These are phyloP conservation scores for Penicillium sp. DNA, from an alignment of 2,329 filamentous ascomycete species.

Conservation along the genomic window DNA sequence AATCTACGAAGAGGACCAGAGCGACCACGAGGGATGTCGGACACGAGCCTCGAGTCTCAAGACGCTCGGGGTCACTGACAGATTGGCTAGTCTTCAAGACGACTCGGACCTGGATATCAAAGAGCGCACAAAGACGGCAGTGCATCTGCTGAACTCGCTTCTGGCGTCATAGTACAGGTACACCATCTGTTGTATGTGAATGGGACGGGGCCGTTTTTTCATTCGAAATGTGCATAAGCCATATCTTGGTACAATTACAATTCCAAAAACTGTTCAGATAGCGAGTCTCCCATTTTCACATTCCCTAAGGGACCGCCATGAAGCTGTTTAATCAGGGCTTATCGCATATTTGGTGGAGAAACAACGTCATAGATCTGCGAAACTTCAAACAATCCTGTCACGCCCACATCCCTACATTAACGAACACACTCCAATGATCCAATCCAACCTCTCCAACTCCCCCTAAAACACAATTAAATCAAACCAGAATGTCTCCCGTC, in stretches of 20 bases:
- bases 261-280: neutral
- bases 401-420: slow-evolving; percentile 3
- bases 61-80: slow-evolving; percentile 65
- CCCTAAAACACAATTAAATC: neutral
- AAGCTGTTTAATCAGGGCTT: slow-evolving; percentile 1
- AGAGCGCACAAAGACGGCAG: slow-evolving; percentile 75
- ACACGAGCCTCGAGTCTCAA: slow-evolving; percentile 66
- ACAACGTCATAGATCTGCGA: slow-evolving; percentile 18
- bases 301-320: neutral
- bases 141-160: slow-evolving; percentile 60
- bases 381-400: neutral
- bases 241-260: neutral
- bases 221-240: slow-evolving; percentile 3
- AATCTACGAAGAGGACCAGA: slow-evolving; percentile 71
- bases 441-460: neutral
- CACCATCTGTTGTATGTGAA: neutral
- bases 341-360: slow-evolving; percentile 9
- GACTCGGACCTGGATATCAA: slow-evolving; percentile 77
- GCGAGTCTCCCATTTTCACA: neutral
- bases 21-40: slow-evolving; percentile 60
- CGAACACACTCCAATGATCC: neutral
- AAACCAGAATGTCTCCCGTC: slow-evolving; percentile 26
- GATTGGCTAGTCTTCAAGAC: slow-evolving; percentile 58
- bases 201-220: neutral
- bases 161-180: neutral